Conservation (phyloP, 2,329 filamentous ascomycete species). For the Penicillium frequentans region DNA sequence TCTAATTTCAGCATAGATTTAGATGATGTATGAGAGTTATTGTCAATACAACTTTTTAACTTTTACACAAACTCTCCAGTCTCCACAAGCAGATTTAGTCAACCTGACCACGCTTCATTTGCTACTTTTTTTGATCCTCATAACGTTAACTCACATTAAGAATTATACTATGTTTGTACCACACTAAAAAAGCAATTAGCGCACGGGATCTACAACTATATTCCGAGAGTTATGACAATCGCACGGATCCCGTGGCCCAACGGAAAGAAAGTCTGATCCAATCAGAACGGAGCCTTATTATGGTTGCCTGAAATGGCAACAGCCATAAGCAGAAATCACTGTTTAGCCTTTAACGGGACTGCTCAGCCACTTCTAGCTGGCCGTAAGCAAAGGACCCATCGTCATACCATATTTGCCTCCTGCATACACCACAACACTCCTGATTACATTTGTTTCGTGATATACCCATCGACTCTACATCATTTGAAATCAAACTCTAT, state of each 20-base stretch:
- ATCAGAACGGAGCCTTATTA: neutral
- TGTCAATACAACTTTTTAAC: too few relatives aligned
- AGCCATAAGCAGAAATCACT: neutral
- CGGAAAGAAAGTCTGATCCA: neutral
- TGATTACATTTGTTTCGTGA: neutral
- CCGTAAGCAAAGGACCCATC: neutral
- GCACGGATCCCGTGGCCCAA: neutral
- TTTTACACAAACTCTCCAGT: too few relatives aligned
- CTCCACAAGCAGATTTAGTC: too few relatives aligned
- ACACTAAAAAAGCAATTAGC: too few relatives aligned
- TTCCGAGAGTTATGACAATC: neutral
- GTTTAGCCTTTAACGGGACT: neutral
- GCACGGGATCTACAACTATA: too few relatives aligned
- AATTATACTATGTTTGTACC: too few relatives aligned
- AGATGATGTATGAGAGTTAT: neutral
- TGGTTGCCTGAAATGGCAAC: neutral
- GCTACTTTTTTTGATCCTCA: neutral
- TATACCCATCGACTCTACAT: neutral
- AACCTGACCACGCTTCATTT: too few relatives aligned
- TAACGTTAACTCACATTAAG: neutral
- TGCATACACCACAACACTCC: neutral
- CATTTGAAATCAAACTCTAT: neutral
- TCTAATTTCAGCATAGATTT: constrained; percentile 3
- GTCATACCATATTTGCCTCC: neutral
- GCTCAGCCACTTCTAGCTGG: neutral